Conservation (phyloP, 2,329 filamentous ascomycete species). For the Emydomyces testavorans region DNA sequence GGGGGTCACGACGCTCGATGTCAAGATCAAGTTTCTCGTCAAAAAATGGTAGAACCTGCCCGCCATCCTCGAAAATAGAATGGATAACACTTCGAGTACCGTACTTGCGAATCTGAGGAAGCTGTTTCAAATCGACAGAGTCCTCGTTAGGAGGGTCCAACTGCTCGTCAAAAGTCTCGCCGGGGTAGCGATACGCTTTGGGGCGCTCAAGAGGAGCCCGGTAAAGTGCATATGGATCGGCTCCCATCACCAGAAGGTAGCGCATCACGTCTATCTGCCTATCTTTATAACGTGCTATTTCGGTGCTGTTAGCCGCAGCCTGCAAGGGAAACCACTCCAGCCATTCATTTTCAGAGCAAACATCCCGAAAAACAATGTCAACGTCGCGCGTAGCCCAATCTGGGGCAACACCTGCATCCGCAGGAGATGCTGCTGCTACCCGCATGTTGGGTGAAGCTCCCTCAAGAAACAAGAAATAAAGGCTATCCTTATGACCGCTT, state of each 20-base stretch:
- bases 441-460: conserved; percentile 10
- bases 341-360: neutral
- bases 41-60: conserved; percentile 10
- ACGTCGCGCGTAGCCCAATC: conserved; percentile 11
- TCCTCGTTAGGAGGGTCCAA: conserved; percentile 1
- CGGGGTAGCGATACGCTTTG: conserved; percentile 5
- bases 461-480: neutral
- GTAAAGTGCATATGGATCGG: conserved; percentile 11
- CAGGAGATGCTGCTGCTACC: conserved; percentile 6
- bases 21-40: conserved; percentile 11
- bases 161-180: conserved; percentile 11
- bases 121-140: neutral
- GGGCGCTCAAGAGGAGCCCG: conserved; percentile 9
- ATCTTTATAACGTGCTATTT: conserved; percentile 1
- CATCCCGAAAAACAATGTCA: conserved; percentile 1
- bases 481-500: neutral
- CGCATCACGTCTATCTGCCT: conserved; percentile 8
- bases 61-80: conserved; percentile 15
- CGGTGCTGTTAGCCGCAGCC: conserved; percentile 6
- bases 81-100: conserved; percentile 14
- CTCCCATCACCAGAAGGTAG: conserved; percentile 9
- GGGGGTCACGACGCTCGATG: conserved; percentile 15
- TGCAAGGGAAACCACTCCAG: conserved; percentile 9
- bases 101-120: conserved; percentile 5
- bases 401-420: conserved; percentile 6